phyloP scores from a whole-genome alignment of 345 rosid species.

The Gynandropsis gynandra region DNA sequence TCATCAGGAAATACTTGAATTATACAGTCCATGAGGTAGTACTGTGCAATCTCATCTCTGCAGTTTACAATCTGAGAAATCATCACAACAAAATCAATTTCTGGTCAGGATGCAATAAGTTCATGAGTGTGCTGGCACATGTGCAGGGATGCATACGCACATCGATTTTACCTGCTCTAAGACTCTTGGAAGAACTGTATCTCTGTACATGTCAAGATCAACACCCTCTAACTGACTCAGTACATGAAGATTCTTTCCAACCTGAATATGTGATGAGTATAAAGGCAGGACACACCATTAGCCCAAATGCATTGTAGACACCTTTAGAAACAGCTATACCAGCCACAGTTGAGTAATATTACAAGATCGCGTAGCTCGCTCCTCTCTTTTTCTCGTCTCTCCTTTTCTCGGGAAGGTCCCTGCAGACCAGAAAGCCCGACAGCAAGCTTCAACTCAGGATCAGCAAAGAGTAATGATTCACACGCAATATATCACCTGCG shows the following conservation, averaged over 20 bases:
- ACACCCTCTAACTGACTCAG: slow-evolving; percentile 98
- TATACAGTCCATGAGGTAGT: slow-evolving; percentile 93
- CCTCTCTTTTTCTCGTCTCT: slow-evolving; percentile 97
- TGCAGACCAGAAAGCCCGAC: slow-evolving; percentile 99
- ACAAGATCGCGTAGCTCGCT: slow-evolving; percentile 99
- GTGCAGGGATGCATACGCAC: neutral
- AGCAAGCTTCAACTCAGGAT: slow-evolving; percentile 97
- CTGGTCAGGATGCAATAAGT: slow-evolving; percentile 9
- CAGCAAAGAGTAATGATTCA: slow-evolving; percentile 94
- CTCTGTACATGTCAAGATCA: slow-evolving; percentile 92
- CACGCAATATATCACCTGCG: slow-evolving; percentile 91
- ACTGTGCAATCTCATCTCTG: slow-evolving; percentile 93
- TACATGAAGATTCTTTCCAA: slow-evolving; percentile 97
- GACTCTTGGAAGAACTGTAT: slow-evolving; percentile 89
- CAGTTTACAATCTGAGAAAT: slow-evolving; percentile 83
- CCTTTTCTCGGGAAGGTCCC: slow-evolving; percentile 99
- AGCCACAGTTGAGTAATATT: slow-evolving; percentile 45
- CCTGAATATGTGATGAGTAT: slow-evolving; percentile 43
- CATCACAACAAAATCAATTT: slow-evolving; percentile 15
- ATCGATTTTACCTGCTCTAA: slow-evolving; percentile 71
- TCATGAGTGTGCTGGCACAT: slow-evolving; percentile 6
- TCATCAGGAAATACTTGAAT: slow-evolving; percentile 99
- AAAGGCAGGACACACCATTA: slow-evolving; percentile 28
- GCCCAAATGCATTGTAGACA: slow-evolving; percentile 29
- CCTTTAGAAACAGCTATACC: slow-evolving; percentile 39